Evolutionary conservation across 2,329 filamentous ascomycete species (phyloP), one percentile per base, ranked within the genome.

Genomic region (Calycina herbarum): DNA sequence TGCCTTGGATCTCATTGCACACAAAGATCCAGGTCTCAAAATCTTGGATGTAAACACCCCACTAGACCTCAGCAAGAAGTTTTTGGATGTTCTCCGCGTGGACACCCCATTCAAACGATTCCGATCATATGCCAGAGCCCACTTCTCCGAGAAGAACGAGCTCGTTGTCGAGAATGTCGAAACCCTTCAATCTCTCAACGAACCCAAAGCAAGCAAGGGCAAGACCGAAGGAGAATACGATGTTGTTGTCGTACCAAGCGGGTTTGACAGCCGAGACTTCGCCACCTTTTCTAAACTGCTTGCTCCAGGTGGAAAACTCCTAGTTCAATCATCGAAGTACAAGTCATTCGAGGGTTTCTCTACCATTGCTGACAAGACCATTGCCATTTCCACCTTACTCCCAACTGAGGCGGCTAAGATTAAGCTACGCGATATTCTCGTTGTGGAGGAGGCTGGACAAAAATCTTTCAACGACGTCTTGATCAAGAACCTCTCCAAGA

Each of bases 401-500:
- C 45, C 20, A 51, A 51, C 45, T 24, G 45, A 51, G 7, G 7
- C 20, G 4, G 45, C 45, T 20, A 51, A 51, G n/a, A 51, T 51
- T 11, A 51, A 51, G 45, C 1, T 1, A 51, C 45, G 45, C n/a
- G 45, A 51, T 20, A 51, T 51, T 27, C n/a, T 51, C 2, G n/a
- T 51, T 10, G 45, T 51, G 7, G 45, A 51, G 45, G 45, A 51
- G 20, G 45, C 45, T 24, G 45, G n/a, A 51, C 45, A 51, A 51
- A 51, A 51, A 24, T 27, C 45, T 15, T 51, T 51, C 45, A 51
- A 51, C 45, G 45, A 51, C 45, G 10, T 51, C 45, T 51, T 51
- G 45, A 51, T 51, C 45, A 51, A 51, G 45, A 51, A 51, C 45
- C 45, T 51, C 20, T 51, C 45, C 45, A 51, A 51, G 17, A 35